Conservation (phyloP, 2,329 filamentous ascomycete species). For the Aspergillus fischeri region DNA sequence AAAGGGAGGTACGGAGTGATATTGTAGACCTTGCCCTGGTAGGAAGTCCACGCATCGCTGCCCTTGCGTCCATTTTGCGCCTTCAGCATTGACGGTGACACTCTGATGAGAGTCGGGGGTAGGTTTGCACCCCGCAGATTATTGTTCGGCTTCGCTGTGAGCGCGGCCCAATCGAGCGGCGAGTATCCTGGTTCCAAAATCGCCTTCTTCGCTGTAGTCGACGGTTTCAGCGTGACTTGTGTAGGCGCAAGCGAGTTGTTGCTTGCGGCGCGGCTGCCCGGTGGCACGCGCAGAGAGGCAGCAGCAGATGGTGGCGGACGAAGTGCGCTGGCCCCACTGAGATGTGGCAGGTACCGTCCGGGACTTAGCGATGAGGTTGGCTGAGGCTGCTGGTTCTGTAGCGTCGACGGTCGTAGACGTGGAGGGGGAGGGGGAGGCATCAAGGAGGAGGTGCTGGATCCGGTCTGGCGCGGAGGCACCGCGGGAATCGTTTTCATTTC, state of each 20-base stretch:
- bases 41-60: slow-evolving; percentile 82
- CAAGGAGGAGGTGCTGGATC: slow-evolving; percentile 20
- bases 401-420: slow-evolving; percentile 21
- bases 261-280: slow-evolving; percentile 39
- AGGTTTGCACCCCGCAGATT: slow-evolving; percentile 60
- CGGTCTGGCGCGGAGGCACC: slow-evolving; percentile 7
- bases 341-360: slow-evolving; percentile 26
- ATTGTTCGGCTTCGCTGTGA: slow-evolving; percentile 58
- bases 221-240: slow-evolving; percentile 38
- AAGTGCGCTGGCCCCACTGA: slow-evolving; percentile 26
- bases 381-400: slow-evolving; percentile 17
- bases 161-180: slow-evolving; percentile 90
- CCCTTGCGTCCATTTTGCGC: slow-evolving; percentile 76
- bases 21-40: slow-evolving; percentile 91
- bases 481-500: slow-evolving; percentile 8
- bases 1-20: slow-evolving; percentile 84
- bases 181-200: slow-evolving; percentile 85
- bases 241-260: slow-evolving; percentile 41
- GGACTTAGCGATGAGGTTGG: slow-evolving; percentile 8
- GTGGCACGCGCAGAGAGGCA: slow-evolving; percentile 38
- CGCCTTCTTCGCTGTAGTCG: slow-evolving; percentile 40
- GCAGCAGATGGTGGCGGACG: slow-evolving; percentile 43
- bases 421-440: slow-evolving; percentile 35
- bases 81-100: slow-evolving; percentile 77
- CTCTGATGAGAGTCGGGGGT: slow-evolving; percentile 58